Percentiles rank a stretch among this genome's conserved stretches.
These are phyloP conservation scores for Aaosphaeria arxii DNA, from an alignment of 2,329 filamentous ascomycete genomes.

Conservation along the genomic window DNA sequence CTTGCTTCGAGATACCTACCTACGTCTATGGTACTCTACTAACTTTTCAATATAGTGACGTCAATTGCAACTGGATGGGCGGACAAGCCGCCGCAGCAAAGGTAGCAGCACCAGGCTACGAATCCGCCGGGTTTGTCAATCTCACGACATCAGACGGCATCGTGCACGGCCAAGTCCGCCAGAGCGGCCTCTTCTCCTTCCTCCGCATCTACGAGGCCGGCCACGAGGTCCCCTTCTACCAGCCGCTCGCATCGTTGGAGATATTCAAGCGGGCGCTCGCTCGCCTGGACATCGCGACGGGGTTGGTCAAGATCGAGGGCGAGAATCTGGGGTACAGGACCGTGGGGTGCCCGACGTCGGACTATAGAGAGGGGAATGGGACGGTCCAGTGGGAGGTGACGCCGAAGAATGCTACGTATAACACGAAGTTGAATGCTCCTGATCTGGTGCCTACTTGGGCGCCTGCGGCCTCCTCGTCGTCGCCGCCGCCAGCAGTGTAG, in stretches of 20 bases:
- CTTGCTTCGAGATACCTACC: too few relatives aligned
- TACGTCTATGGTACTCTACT: not conserved
- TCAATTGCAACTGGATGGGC: slow-evolving; percentile 48
- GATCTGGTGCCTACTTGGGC: slow-evolving; percentile 34
- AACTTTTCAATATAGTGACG: slow-evolving; percentile 30
- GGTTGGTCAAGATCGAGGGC: slow-evolving; percentile 23
- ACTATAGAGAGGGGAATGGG: slow-evolving; percentile 42
- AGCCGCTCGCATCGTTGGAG: slow-evolving; percentile 48
- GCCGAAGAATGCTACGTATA: slow-evolving; percentile 47
- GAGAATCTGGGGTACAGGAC: slow-evolving; percentile 26
- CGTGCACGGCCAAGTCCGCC: slow-evolving; percentile 54
- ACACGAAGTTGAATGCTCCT: slow-evolving; percentile 42
- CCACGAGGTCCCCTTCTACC: slow-evolving; percentile 55
- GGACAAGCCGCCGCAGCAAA: slow-evolving; percentile 40
- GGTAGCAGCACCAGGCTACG: slow-evolving; percentile 43
- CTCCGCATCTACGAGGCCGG: slow-evolving; percentile 50
- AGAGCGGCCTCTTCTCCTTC: slow-evolving; percentile 51
- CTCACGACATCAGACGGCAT: slow-evolving; percentile 43
- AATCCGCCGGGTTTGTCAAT: slow-evolving; percentile 47
- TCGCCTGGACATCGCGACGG: slow-evolving; percentile 52
- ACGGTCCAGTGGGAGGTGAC: slow-evolving; percentile 47
- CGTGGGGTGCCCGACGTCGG: slow-evolving; percentile 33
- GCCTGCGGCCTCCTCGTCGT: not conserved
- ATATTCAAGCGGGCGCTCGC: slow-evolving; percentile 50
- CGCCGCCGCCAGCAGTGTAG: not conserved